Base-by-base conservation (phyloP, 805 yeast species). In the Komagataella pseudopastoris region DNA sequence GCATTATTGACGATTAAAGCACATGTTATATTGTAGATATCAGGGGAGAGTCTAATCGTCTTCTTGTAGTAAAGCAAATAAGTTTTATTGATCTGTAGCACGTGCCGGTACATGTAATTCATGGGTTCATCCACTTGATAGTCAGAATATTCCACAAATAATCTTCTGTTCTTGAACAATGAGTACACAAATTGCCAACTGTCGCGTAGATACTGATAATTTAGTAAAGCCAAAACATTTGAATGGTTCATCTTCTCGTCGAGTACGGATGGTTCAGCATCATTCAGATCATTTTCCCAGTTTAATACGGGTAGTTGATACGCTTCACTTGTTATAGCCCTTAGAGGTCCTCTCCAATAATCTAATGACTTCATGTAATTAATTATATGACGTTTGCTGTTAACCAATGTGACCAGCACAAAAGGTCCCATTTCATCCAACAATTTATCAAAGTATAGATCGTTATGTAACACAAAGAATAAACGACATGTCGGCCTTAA, bases 171-270 rank as follows among this genome's bases (percentile, higher is more conserved):
- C 54, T 69, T 71, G 52, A 77, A 62, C 6, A 81, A 63, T 0
- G 77, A 71, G 54, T 75, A 77, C 1, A 79, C 66, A 24, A 80
- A 63, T 54, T 65, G 69, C 84, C 85, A 81, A 0, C 81, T 75
- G 60, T 78, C 83, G 51, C 66, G 68, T 12, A 77, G 59, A 54
- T 59, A 76, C 51, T 60, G 54, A 51, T 63, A 63, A 44, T 59
- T 55, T 14, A 50, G n/a, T 20, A 16, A 39, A 24, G 5, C 61
- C 52, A 10, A 55, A 55, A 18, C 36, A 48, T 36, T 30, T 23
- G 45, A 47, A 17, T 22, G 12, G 14, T 22, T 22, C 49, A 16
- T 22, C 46, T 45, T 20, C 14, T 20, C 23, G 46, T 20, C 12
- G 46, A 45, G 12, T 17, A 20, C 46, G 16, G 46, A 18, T 20